Evolutionary conservation across 768 basidiomycete species (phyloP).

Genomic region (Collybia nuda): DNA sequence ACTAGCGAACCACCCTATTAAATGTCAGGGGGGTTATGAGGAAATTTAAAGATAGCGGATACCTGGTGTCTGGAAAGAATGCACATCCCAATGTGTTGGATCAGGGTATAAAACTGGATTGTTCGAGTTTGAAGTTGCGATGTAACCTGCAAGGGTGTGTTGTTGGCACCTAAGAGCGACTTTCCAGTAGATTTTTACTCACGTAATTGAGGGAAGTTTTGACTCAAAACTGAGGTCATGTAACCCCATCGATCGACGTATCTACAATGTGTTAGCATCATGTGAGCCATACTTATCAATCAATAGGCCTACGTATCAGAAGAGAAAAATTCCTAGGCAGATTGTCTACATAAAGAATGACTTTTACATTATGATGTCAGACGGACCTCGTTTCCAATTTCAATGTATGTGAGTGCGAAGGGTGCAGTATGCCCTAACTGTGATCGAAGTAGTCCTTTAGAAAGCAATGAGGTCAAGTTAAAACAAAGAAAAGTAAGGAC

Average conservation of each 20-base stretch:
- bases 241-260: slow-evolving; percentile 56
- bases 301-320: slow-evolving; percentile 17
- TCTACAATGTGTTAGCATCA: neutral
- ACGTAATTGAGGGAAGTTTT: slow-evolving; percentile 52
- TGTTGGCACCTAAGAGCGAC: neutral
- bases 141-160: slow-evolving; percentile 40
- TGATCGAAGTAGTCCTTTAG: slow-evolving; percentile 31
- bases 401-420: slow-evolving; percentile 43
- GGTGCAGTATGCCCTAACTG: slow-evolving; percentile 53
- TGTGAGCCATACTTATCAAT: too few species aligned
- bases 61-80: slow-evolving; percentile 62
- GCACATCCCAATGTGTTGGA: slow-evolving; percentile 54
- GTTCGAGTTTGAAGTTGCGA: slow-evolving; percentile 49
- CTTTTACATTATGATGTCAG: too few species aligned
- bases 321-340: slow-evolving; percentile 32
- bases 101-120: slow-evolving; percentile 46
- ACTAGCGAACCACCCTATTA: slow-evolving; percentile 38
- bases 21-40: too few species aligned
- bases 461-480: too few species aligned
- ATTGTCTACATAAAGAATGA: too few species aligned
- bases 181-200: slow-evolving; percentile 16
- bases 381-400: slow-evolving; percentile 53
- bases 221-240: slow-evolving; percentile 41
- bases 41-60: neutral
- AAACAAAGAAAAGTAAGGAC: too few species aligned